phyloP scores from a whole-genome alignment of 768 basidiomycete genomes.

The Tulasnella sp. region DNA sequence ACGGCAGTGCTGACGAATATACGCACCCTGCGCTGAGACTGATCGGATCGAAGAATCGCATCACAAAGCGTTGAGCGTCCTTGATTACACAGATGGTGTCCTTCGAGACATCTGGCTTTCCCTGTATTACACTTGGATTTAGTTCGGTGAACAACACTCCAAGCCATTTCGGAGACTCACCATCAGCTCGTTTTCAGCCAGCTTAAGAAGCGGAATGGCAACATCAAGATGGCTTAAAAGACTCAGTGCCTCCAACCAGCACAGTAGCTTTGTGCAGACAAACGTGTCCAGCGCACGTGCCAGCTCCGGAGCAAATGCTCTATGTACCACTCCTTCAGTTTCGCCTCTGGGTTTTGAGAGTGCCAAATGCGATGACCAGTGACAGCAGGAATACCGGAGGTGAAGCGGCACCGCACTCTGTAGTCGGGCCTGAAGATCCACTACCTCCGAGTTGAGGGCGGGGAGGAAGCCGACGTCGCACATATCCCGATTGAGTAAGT shows the following conservation, averaged over 20 bases:
- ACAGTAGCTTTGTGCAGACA: neutral
- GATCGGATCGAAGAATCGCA: neutral
- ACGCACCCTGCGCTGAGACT: neutral
- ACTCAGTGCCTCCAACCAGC: slow-evolving; percentile 7
- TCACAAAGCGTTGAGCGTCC: slow-evolving; percentile 3
- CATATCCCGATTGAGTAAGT: neutral
- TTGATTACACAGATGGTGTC: neutral
- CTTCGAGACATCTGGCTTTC: neutral
- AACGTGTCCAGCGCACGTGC: neutral
- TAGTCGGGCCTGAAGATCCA: neutral
- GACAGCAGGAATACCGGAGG: neutral
- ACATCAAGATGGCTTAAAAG: neutral
- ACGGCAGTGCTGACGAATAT: neutral
- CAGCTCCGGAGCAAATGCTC: neutral
- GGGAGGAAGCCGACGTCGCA: neutral
- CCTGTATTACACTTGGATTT: neutral
- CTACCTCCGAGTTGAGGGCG: neutral
- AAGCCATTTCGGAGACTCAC: neutral
- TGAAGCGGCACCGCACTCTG: neutral
- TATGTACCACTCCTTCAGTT: too few relatives aligned
- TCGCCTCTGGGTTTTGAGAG: neutral
- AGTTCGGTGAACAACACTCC: neutral
- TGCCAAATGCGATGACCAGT: neutral
- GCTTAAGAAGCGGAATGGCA: neutral
- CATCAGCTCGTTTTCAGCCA: neutral